These are phyloP conservation scores for Tetrahymena elliotti DNA, from an alignment of 73 alveolate genomes.

Conservation along the genomic window DNA sequence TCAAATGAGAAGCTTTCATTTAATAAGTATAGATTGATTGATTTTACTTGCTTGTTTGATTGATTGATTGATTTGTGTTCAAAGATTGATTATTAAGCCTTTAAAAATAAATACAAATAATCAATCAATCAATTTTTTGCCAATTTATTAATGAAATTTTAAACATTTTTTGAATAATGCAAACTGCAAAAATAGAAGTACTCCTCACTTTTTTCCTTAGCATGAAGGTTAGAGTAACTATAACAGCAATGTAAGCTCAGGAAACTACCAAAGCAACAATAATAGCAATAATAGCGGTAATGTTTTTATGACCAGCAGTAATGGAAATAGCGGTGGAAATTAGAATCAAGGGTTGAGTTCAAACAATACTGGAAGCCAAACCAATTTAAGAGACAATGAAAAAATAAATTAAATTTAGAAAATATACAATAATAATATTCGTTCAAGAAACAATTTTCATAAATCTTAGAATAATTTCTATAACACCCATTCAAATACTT, in stretches of 20 bases:
- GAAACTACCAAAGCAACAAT: neutral
- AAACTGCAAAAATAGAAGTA: neutral
- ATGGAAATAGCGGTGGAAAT: neutral
- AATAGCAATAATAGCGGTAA: neutral
- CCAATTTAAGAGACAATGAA: neutral
- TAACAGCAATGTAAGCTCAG: neutral
- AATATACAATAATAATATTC: neutral
- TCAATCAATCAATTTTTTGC: neutral
- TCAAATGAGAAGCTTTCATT: neutral
- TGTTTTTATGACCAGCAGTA: neutral
- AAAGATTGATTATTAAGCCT: neutral
- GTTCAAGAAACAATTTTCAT: neutral
- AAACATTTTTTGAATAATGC: neutral
- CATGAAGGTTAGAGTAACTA: neutral
- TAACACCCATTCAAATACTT: neutral
- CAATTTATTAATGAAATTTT: neutral
- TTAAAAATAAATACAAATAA: neutral
- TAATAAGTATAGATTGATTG: neutral
- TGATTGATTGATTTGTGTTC: too few species aligned
- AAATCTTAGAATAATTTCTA: neutral
- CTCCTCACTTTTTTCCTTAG: neutral
- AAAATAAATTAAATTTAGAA: neutral
- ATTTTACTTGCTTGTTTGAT: neutral
- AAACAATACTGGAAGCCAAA: neutral
- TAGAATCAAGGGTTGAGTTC: neutral